These are phyloP conservation scores for Hanseniaspora occidentalis DNA, from an alignment of 805 yeast species.

Conservation along the genomic window DNA sequence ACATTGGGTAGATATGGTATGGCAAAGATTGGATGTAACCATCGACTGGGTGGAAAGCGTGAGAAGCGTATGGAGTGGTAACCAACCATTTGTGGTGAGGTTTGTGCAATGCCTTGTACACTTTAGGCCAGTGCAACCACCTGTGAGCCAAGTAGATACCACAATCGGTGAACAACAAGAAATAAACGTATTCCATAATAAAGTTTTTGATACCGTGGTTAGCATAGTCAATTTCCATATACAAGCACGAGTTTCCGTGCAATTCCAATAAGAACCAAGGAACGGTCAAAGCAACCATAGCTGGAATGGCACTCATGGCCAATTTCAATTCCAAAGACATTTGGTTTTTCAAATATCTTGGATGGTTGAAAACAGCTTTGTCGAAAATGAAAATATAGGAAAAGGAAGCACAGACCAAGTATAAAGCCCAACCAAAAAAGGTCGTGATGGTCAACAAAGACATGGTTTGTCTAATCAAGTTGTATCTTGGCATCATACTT, in stretches of 20 bases:
- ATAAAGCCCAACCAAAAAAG: conserved; percentile 78
- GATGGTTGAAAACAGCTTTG: conserved; percentile 85
- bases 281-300: conserved; percentile 73
- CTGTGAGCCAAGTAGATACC: conserved; percentile 88
- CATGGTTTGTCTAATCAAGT: conserved; percentile 55
- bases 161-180: conserved; percentile 88
- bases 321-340: conserved; percentile 69
- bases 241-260: conserved; percentile 71
- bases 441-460: conserved; percentile 59
- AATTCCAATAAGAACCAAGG: conserved; percentile 86
- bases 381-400: conserved; percentile 75
- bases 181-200: conserved; percentile 55
- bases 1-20: conserved; percentile 81
- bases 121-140: conserved; percentile 82
- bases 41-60: conserved; percentile 97
- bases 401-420: conserved; percentile 61
- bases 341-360: conserved; percentile 90
- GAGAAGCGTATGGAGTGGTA: conserved; percentile 96
- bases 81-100: conserved; percentile 99
- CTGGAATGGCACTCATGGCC: conserved; percentile 74
- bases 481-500: conserved; percentile 65
- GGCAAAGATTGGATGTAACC: conserved; percentile 91
- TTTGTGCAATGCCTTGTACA: conserved; percentile 81
- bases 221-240: conserved; percentile 48
- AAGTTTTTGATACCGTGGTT: conserved; percentile 61